A percentile compares a stretch with the other conserved stretches of the same genome.
phyloP scores from a whole-genome alignment of 1,284 basidiomycete species.

The Sphaerobolus stellatus region DNA sequence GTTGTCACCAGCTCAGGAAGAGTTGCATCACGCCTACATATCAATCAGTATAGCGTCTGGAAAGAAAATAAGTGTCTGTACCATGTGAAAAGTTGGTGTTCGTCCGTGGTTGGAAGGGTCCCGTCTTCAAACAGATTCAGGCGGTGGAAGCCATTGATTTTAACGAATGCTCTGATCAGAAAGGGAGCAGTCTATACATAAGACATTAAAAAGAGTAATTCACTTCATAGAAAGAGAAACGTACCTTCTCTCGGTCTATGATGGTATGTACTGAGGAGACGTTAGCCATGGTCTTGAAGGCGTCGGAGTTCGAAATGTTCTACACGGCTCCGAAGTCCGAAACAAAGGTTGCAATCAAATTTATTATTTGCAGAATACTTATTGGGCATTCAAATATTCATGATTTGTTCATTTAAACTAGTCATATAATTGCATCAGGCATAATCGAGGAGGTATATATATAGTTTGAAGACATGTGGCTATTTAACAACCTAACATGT shows the following conservation, averaged over 20 bases:
- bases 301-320: conserved; percentile 11
- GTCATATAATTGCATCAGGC: too few species aligned
- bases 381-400: too few species aligned
- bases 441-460: too few species aligned
- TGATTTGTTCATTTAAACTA: too few species aligned
- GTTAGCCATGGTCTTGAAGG: conserved; percentile 8
- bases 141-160: conserved; percentile 73
- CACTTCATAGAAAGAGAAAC: not conserved
- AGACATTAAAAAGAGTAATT: not conserved
- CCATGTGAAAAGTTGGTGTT: conserved; percentile 78
- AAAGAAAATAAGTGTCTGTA: conserved; percentile 29
- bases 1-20: conserved; percentile 73
- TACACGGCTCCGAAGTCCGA: too few species aligned
- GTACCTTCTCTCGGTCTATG: conserved; percentile 39
- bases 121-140: conserved; percentile 71
- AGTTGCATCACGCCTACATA: conserved; percentile 71
- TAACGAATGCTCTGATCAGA: conserved; percentile 76
- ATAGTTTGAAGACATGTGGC: too few species aligned
- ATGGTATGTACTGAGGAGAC: conserved; percentile 10
- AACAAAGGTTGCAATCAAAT: too few species aligned
- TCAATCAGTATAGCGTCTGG: not conserved
- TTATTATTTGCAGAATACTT: too few species aligned
- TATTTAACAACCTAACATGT: too few species aligned
- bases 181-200: conserved; percentile 65
- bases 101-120: conserved; percentile 67